phyloP scores from a whole-genome alignment of 192 early-diverging fungal genomes.

The Gamsiella multidivaricata region DNA sequence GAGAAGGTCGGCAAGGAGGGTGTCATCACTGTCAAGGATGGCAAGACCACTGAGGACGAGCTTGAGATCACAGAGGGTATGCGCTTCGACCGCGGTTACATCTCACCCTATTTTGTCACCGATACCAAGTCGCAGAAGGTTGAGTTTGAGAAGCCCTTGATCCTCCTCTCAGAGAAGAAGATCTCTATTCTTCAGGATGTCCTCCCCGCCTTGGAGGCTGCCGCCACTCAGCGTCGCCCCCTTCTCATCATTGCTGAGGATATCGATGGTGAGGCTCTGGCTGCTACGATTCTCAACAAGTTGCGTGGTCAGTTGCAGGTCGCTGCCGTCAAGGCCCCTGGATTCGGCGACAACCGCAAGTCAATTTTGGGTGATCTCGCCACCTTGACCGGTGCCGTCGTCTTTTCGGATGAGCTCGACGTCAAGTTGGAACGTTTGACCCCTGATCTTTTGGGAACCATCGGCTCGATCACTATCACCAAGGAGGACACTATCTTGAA shows the following conservation, averaged over 20 bases:
- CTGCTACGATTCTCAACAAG: slow-evolving; percentile 99
- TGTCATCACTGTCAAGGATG: slow-evolving; percentile 99
- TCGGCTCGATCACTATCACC: slow-evolving; percentile 90
- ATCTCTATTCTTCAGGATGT: slow-evolving; percentile 96
- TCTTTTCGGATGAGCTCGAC: slow-evolving; percentile 97
- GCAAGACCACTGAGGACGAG: slow-evolving; percentile 99
- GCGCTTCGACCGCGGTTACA: slow-evolving; percentile 99
- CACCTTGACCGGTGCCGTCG: slow-evolving; percentile 94
- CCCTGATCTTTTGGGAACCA: slow-evolving; percentile 90
- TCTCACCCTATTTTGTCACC: slow-evolving; percentile 99
- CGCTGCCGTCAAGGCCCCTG: slow-evolving; percentile 98
- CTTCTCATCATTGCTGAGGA: slow-evolving; percentile 99
- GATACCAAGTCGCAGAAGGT: slow-evolving; percentile 98
- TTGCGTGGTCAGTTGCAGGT: slow-evolving; percentile 98
- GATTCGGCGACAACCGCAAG: slow-evolving; percentile 99
- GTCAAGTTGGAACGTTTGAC: slow-evolving; percentile 96
- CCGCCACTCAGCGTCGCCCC: slow-evolving; percentile 94
- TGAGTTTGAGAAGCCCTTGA: slow-evolving; percentile 99
- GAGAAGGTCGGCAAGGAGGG: slow-evolving; percentile 99
- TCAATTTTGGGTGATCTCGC: slow-evolving; percentile 97
- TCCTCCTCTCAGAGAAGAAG: slow-evolving; percentile 99
- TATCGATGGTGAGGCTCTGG: slow-evolving; percentile 98
- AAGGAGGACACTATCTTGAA: slow-evolving; percentile 98
- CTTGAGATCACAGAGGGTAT: slow-evolving; percentile 99
- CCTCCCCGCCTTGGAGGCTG: slow-evolving; percentile 94